Percentiles rank a stretch among this genome's conserved stretches.
Evolutionary conservation across 139 green algal genomes (phyloP).

Genomic region (Closterium sp.): DNA sequence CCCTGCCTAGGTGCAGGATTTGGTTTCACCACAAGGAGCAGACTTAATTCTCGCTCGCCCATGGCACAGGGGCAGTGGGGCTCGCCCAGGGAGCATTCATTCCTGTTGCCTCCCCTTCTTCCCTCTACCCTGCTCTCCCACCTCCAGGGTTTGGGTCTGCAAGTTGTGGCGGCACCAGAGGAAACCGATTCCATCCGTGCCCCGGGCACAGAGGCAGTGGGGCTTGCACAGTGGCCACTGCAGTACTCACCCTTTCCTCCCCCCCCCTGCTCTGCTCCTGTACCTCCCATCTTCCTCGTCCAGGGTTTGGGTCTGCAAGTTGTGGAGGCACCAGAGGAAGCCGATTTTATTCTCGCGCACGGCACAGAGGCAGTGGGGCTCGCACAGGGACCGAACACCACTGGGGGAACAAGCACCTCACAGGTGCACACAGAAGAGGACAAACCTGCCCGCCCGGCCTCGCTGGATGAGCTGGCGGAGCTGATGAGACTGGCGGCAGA

Average conservation of each 20-base stretch:
- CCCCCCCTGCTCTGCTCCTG: background rate
- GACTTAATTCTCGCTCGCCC: no score
- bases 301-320: slow-evolving; percentile 43
- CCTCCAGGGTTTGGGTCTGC: slow-evolving; percentile 31
- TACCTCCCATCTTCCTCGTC: background rate
- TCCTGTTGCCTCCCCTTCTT: no score
- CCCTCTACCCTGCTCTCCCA: background rate
- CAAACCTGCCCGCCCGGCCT: background rate
- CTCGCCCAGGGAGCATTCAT: no score
- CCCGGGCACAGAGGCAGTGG: no score
- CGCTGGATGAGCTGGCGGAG: slow-evolving; percentile 22
- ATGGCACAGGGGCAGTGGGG: no score
- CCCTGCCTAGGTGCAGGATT: no score
- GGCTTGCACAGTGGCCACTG: no score
- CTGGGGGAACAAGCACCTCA: background rate
- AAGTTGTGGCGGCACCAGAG: no score
- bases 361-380: slow-evolving; percentile 71
- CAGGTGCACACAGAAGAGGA: no score
- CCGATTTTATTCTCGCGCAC: slow-evolving; percentile 88
- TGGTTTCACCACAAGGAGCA: no score
- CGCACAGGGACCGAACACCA: background rate
- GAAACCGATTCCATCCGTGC: no score
- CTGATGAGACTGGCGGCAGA: slow-evolving; percentile 14
- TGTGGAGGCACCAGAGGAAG: slow-evolving; percentile 52
- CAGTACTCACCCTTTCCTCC: background rate